These are phyloP conservation scores for Dendrobium chrysotoxum DNA, from an alignment of 106 monocot genomes.

Conservation along the genomic window DNA sequence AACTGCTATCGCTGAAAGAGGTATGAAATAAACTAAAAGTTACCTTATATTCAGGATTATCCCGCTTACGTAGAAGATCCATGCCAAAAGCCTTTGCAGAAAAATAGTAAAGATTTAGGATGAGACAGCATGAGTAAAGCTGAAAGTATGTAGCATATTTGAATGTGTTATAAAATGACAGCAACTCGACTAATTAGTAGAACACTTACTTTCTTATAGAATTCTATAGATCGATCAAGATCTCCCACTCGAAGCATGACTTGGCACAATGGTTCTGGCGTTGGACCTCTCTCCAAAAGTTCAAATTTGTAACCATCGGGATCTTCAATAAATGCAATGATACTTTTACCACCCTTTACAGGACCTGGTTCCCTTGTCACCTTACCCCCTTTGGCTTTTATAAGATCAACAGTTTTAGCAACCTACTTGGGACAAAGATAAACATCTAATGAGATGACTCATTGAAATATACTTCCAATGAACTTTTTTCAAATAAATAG, in stretches of 20 bases:
- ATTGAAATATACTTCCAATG: background rate
- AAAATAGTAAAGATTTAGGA: background rate
- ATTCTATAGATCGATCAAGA: conserved; percentile 64
- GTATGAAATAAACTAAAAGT: background rate
- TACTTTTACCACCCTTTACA: conserved; percentile 67
- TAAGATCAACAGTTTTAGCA: conserved; percentile 59
- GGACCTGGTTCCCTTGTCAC: conserved; percentile 86
- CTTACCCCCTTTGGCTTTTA: conserved; percentile 87
- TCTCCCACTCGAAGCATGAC: conserved; percentile 89
- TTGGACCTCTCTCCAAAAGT: conserved; percentile 67
- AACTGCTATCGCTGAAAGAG: background rate
- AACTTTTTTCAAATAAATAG: background rate
- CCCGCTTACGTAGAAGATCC: conserved; percentile 83
- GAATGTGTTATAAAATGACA: background rate
- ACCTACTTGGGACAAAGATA: conserved; percentile 28
- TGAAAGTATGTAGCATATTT: background rate
- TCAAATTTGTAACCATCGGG: conserved; percentile 95
- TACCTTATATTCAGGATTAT: conserved; percentile 93
- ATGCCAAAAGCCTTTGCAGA: conserved; percentile 80
- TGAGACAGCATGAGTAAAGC: background rate
- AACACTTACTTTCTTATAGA: conserved; percentile 69
- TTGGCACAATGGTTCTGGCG: conserved; percentile 88
- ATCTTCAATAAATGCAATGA: conserved; percentile 87
- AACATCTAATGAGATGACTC: conserved; percentile 1
- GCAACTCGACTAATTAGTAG: too few relatives aligned